Conservation (phyloP, 352 stramenopile species). For the Globisporangium polare region DNA sequence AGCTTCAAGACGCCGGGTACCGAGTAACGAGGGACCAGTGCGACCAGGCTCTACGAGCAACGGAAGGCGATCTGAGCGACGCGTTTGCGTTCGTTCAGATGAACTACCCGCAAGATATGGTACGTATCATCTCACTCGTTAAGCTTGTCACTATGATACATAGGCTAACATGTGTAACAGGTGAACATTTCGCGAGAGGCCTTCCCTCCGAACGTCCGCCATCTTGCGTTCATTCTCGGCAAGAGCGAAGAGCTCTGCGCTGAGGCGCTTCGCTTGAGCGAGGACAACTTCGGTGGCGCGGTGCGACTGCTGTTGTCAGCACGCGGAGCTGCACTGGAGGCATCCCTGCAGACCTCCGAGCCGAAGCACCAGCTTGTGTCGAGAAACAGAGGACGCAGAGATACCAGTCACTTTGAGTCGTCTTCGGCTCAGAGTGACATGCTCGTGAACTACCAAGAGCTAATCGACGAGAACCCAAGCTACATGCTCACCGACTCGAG, state of each 20-base stretch:
- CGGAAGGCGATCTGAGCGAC: conserved; percentile 27
- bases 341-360: conserved; percentile 1
- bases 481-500: conserved; percentile 70
- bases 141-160: too few species aligned
- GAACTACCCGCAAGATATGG: conserved; percentile 13
- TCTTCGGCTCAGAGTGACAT: conserved; percentile 7
- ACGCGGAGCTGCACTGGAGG: conserved; percentile 29
- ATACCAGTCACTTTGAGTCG: conserved; percentile 1
- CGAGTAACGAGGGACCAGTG: conserved; percentile 26
- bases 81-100: conserved; percentile 18
- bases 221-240: conserved; percentile 47
- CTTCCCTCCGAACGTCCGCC: conserved; percentile 38
- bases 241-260: conserved; percentile 48
- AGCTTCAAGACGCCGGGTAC: conserved; percentile 28
- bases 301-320: conserved; percentile 58
- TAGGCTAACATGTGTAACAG: not conserved
- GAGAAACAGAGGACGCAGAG: not conserved
- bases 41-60: conserved; percentile 34
- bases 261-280: conserved; percentile 47
- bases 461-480: conserved; percentile 76
- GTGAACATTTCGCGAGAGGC: conserved; percentile 13
- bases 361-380: not conserved
- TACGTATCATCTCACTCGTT: too few species aligned
- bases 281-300: conserved; percentile 45
- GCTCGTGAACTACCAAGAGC: conserved; percentile 55